phyloP scores from a whole-genome alignment of 306 rosid species.

The Trifolium dubium region DNA sequence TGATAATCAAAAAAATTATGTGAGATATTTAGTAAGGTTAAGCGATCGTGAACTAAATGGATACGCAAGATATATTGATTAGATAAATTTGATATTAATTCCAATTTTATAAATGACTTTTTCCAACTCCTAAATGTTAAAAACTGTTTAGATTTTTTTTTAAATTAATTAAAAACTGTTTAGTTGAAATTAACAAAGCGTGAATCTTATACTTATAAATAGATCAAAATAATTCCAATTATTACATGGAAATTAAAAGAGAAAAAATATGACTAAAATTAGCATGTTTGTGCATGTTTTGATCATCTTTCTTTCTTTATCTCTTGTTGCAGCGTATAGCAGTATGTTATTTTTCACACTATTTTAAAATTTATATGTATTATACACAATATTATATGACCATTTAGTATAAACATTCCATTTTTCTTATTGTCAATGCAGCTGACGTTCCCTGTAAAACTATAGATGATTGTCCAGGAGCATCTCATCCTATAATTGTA shows the following conservation, averaged over 20 bases:
- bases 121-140: not conserved
- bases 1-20: not conserved
- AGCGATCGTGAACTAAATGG: not conserved
- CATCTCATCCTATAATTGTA: not conserved
- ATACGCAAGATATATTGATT: not conserved
- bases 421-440: not conserved
- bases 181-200: not conserved
- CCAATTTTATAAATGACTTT: not conserved
- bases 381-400: not conserved
- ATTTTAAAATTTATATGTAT: not conserved
- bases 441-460: not conserved
- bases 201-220: not conserved
- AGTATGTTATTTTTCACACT: not conserved
- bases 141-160: not conserved
- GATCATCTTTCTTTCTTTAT: not conserved
- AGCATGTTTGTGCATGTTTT: not conserved
- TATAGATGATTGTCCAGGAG: not conserved
- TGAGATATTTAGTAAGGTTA: not conserved
- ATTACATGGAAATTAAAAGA: not conserved
- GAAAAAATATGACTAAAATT: not conserved
- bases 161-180: not conserved
- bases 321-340: not conserved
- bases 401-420: not conserved
- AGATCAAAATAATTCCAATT: not conserved
- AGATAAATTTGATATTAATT: not conserved